Evolutionary conservation across 495 filamentous ascomycete species (phyloP).

Genomic region (Podospora pseudocomata): DNA sequence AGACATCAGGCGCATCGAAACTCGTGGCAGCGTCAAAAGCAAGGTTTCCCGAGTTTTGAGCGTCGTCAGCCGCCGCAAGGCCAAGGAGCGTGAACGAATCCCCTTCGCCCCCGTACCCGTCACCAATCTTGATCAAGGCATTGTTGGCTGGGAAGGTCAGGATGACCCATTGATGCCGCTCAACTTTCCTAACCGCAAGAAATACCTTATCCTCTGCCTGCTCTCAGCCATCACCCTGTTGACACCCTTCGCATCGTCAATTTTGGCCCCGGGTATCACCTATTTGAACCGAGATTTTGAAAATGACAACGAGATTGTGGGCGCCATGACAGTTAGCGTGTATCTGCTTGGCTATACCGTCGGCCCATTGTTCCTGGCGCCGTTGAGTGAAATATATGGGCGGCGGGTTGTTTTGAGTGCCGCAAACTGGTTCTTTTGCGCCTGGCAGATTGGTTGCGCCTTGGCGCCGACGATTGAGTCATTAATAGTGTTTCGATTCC

Average conservation of each 20-base stretch:
- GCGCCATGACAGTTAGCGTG: slow-evolving; percentile 41
- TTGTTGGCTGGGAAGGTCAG: slow-evolving; percentile 58
- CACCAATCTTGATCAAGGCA: slow-evolving; percentile 42
- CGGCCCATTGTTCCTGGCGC: slow-evolving; percentile 56
- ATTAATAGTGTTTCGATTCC: slow-evolving; percentile 62
- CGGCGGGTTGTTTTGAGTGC: slow-evolving; percentile 57
- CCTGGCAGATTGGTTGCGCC: slow-evolving; percentile 68
- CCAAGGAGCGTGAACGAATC: slow-evolving; percentile 21
- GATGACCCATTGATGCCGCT: slow-evolving; percentile 70
- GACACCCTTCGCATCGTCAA: slow-evolving; percentile 61
- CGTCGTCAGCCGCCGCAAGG: slow-evolving; percentile 19
- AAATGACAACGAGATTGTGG: slow-evolving; percentile 35
- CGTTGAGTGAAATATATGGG: slow-evolving; percentile 73
- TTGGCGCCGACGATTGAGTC: slow-evolving; percentile 54
- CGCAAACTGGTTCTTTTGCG: slow-evolving; percentile 64
- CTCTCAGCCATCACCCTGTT: slow-evolving; percentile 53
- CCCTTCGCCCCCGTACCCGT: slow-evolving; percentile 35
- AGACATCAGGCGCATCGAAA: slow-evolving; percentile 16
- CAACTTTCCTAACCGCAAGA: slow-evolving; percentile 59
- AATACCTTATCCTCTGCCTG: slow-evolving; percentile 64
- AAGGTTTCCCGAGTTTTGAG: slow-evolving; percentile 25
- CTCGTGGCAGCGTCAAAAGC: slow-evolving; percentile 20
- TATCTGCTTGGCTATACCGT: slow-evolving; percentile 45
- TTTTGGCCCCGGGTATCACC: slow-evolving; percentile 59
- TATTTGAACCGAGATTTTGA: slow-evolving; percentile 53